Percentiles rank a stretch among this genome's conserved stretches.
phyloP scores from a whole-genome alignment of 2,329 filamentous ascomycete genomes.

The Mariannaea elegans region DNA sequence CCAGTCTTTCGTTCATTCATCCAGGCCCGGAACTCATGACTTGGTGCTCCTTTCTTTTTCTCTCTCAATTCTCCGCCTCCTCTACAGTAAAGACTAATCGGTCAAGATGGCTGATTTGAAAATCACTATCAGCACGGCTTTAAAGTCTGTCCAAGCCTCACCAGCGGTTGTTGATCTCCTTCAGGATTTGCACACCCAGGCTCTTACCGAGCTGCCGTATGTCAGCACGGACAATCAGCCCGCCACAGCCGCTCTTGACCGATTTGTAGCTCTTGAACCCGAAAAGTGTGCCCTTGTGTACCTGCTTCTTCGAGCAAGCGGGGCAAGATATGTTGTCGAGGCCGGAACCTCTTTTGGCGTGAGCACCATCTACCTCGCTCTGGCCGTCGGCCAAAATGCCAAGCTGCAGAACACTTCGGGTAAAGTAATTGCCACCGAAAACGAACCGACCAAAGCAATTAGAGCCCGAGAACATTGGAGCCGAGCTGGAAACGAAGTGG shows the following conservation, averaged over 20 bases:
- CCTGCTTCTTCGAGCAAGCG: conserved; percentile 57
- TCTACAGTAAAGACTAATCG: too few relatives aligned
- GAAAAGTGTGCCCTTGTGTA: conserved; percentile 68
- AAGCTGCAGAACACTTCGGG: conserved; percentile 27
- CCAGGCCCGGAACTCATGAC: too few relatives aligned
- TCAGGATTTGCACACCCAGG: conserved; percentile 42
- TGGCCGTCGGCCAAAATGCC: conserved; percentile 62
- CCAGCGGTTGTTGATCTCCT: conserved; percentile 40
- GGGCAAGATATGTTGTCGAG: conserved; percentile 63
- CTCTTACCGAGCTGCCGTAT: conserved; percentile 42
- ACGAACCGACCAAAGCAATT: conserved; percentile 62
- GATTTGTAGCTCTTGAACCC: conserved; percentile 66
- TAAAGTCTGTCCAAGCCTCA: conserved; percentile 42
- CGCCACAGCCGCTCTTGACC: conserved; percentile 48
- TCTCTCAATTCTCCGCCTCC: too few relatives aligned
- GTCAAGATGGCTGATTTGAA: conserved; percentile 27
- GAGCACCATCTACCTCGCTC: conserved; percentile 68
- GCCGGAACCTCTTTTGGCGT: conserved; percentile 70
- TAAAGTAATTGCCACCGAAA: conserved; percentile 67
- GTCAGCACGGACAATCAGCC: conserved; percentile 37
- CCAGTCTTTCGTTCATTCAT: too few relatives aligned
- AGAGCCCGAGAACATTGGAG: conserved; percentile 63
- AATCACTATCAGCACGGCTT: conserved; percentile 40
- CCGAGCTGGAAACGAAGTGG: conserved; percentile 57
- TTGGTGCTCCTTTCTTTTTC: too few relatives aligned